These are phyloP conservation scores for Backusella tuberculispora DNA, from an alignment of 192 early-diverging fungal genomes.

Conservation along the genomic window DNA sequence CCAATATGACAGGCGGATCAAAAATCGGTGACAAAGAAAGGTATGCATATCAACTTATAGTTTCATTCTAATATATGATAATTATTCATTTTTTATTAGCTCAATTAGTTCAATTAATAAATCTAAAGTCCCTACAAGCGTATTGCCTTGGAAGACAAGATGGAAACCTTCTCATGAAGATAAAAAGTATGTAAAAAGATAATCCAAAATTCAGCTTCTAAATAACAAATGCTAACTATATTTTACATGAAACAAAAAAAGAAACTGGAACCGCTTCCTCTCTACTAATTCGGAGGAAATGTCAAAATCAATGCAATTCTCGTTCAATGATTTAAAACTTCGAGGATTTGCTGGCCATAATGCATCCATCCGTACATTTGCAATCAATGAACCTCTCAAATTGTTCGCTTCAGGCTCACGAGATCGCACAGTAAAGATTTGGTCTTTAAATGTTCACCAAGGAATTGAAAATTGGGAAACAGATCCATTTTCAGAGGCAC, in stretches of 20 bases:
- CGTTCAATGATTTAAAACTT: slow-evolving; percentile 65
- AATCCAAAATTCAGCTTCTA: background rate
- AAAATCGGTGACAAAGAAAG: slow-evolving; percentile 18
- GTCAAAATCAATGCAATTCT: slow-evolving; percentile 67
- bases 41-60: background rate
- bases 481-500: slow-evolving; percentile 53
- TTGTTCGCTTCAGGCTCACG: slow-evolving; percentile 62
- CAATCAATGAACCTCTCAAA: slow-evolving; percentile 55
- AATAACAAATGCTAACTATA: background rate
- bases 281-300: slow-evolving; percentile 68
- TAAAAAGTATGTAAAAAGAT: slow-evolving; percentile 34
- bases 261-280: slow-evolving; percentile 65
- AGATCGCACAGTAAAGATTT: slow-evolving; percentile 65
- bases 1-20: background rate
- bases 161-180: slow-evolving; percentile 47
- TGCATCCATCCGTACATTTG: slow-evolving; percentile 52
- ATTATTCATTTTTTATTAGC: background rate
- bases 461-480: slow-evolving; percentile 58
- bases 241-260: slow-evolving; percentile 8
- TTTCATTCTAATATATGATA: background rate
- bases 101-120: background rate
- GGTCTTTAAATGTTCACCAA: slow-evolving; percentile 61
- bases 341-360: slow-evolving; percentile 60
- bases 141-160: slow-evolving; percentile 44
- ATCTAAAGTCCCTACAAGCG: slow-evolving; percentile 36